phyloP scores from a whole-genome alignment of 495 filamentous ascomycete genomes.

The Geopyxis carbonaria region DNA sequence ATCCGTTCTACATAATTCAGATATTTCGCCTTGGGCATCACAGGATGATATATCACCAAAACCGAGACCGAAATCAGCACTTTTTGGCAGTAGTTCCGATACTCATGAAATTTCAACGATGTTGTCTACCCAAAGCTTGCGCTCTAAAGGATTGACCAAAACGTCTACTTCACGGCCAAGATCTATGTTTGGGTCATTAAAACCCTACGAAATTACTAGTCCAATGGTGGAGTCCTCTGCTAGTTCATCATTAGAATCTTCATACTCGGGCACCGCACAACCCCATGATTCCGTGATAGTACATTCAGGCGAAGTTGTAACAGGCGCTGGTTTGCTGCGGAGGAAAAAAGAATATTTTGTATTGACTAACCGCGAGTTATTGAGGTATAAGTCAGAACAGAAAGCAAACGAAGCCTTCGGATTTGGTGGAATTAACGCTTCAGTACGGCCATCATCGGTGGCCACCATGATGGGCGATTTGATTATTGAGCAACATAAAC shows the following conservation, averaged over 20 bases:
- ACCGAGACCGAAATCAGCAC: slow-evolving; percentile 21
- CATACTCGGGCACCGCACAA: slow-evolving; percentile 10
- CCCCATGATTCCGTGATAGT: slow-evolving; percentile 14
- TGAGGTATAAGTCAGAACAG: slow-evolving; percentile 51
- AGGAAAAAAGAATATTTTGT: slow-evolving; percentile 81
- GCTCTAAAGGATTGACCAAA: slow-evolving; percentile 19
- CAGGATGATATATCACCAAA: slow-evolving; percentile 10
- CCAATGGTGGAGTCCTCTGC: slow-evolving; percentile 16
- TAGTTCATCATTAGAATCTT: slow-evolving; percentile 20
- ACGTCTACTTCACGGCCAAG: slow-evolving; percentile 15
- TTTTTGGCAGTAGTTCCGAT: slow-evolving; percentile 13
- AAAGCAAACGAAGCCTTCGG: slow-evolving; percentile 24
- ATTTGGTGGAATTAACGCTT: slow-evolving; percentile 10
- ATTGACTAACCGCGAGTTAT: slow-evolving; percentile 66
- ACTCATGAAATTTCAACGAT: slow-evolving; percentile 19
- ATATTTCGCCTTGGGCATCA: slow-evolving; percentile 11
- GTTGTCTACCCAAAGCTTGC: slow-evolving; percentile 11
- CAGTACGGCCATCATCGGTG: slow-evolving; percentile 17
- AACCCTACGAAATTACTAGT: slow-evolving; percentile 12
- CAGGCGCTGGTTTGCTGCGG: slow-evolving; percentile 60
- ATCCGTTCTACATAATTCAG: slow-evolving; percentile 13
- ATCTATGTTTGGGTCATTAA: slow-evolving; percentile 24
- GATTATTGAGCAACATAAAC: slow-evolving; percentile 13
- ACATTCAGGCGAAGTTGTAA: slow-evolving; percentile 51
- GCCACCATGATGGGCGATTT: slow-evolving; percentile 15